Evolutionary conservation across 129 eudicot species (phyloP), one percentile per base, ranked within the genome.

Genomic region (Artemisia argyi): DNA sequence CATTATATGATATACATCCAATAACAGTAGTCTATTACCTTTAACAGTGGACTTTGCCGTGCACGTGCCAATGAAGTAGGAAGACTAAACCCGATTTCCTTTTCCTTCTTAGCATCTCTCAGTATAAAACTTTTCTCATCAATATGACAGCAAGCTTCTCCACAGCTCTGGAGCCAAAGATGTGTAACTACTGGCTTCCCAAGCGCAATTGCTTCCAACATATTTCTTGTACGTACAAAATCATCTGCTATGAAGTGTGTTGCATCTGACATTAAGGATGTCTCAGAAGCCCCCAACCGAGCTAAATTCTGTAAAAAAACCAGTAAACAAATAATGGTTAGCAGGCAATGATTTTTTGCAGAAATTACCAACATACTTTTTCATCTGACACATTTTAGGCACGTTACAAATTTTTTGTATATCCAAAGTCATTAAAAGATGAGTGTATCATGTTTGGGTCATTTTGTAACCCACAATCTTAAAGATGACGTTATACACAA

Each of bases 161-260:
- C 86, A 73, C 98, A 90, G 75, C 91, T 84, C 67, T 94, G 89
- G 46, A 94, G 87, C 98, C 98, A 94, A n/a, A 73, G 78, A 60
- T 75, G 91, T 71, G 97, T 94, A 64, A 94, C 89, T 12, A 94
- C 88, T 59, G 97, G 97, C 65, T 90, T 94, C 13, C 96, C 97
- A 35, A 44, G 39, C 62, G 97, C 98, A 82, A 94, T 94, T 51
- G 98, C 98, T 81, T 94, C 98, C 73, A 90, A 69, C 98, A 94
- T 90, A 76, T 94, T 94, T 77, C 86, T 88, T 32, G 98, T 94
- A 50, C 97, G 98, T 57, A 81, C 89, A 86, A 94, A 94, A 42
- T 84, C 76, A 80, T 94, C 97, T 7, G 97, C 87, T 72, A 94
- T 73, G 18, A 94, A 94, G 75, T 94, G 98, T 63, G 98, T 87